A percentile compares a stretch with the other conserved stretches of the same genome.
These are phyloP conservation scores for Chaetomiaceae sp. DNA, from an alignment of 2,329 filamentous ascomycete species.

Conservation along the genomic window DNA sequence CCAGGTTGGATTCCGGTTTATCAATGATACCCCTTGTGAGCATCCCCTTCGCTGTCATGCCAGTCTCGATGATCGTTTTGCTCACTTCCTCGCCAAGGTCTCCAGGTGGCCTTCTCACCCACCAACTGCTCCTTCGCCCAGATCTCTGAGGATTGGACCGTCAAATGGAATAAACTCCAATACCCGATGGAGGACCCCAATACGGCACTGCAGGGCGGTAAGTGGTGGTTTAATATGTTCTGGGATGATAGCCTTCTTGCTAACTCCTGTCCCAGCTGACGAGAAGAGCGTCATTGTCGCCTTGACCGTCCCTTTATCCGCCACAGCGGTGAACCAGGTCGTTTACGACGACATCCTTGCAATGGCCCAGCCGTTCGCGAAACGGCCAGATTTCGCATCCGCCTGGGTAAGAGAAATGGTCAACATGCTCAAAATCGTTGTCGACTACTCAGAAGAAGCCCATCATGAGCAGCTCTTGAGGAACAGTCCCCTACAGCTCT, in stretches of 20 bases:
- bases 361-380: constrained; percentile 52
- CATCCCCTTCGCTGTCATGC: not conserved
- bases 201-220: constrained; percentile 47
- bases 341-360: constrained; percentile 70
- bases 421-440: constrained; percentile 63
- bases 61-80: constrained; percentile 9
- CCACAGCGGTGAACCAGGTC: constrained; percentile 41
- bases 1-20: constrained; percentile 74
- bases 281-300: constrained; percentile 58
- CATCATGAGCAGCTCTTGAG: constrained; percentile 68
- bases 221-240: constrained; percentile 16
- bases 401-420: constrained; percentile 65
- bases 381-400: constrained; percentile 51
- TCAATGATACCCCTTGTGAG: constrained; percentile 61
- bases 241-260: not conserved
- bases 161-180: constrained; percentile 55
- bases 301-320: constrained; percentile 51
- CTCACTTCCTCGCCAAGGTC: constrained; percentile 36
- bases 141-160: constrained; percentile 53
- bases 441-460: constrained; percentile 77
- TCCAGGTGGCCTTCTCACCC: constrained; percentile 59
- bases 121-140: constrained; percentile 56
- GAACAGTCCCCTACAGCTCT: constrained; percentile 68
- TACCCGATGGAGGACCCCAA: constrained; percentile 48
- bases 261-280: constrained; percentile 37